Percentiles rank a stretch among this genome's conserved stretches.
Conservation (phyloP, 2,329 filamentous ascomycete species). For the Rachicladosporium sp. region DNA sequence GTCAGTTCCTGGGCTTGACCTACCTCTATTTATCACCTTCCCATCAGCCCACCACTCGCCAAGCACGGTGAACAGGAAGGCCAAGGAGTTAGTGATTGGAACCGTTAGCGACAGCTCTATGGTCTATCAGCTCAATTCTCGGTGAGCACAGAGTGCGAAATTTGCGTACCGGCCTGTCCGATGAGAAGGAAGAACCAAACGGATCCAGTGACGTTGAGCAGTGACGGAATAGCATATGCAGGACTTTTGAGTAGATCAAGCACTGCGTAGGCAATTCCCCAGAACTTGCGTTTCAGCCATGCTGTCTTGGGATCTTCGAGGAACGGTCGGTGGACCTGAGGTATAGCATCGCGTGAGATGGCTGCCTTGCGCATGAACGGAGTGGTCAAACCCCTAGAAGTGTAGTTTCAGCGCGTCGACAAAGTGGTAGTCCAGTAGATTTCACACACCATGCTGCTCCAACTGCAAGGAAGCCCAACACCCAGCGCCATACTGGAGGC, state of each 20-base stretch:
- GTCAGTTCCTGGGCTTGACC: slow-evolving; percentile 16
- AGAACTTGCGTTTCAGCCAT: slow-evolving; percentile 50
- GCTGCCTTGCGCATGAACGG: slow-evolving; percentile 80
- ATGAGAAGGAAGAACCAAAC: slow-evolving; percentile 95
- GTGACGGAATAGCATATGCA: slow-evolving; percentile 68
- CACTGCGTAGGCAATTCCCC: slow-evolving; percentile 60
- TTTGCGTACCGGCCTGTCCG: slow-evolving; percentile 65
- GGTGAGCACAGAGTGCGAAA: neutral
- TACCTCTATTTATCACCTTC: slow-evolving; percentile 76
- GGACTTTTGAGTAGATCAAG: slow-evolving; percentile 69
- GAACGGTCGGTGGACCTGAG: slow-evolving; percentile 39
- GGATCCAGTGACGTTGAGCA: slow-evolving; percentile 83
- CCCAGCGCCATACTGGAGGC: slow-evolving; percentile 58
- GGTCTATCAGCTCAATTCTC: slow-evolving; percentile 1
- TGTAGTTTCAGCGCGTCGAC: too few relatives aligned
- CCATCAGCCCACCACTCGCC: slow-evolving; percentile 92
- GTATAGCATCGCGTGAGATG: slow-evolving; percentile 35
- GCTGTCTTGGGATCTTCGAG: slow-evolving; percentile 27
- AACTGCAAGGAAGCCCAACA: slow-evolving; percentile 80
- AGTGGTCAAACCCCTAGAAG: slow-evolving; percentile 42
- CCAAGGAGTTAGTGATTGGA: slow-evolving; percentile 85
- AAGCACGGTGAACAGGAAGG: slow-evolving; percentile 89
- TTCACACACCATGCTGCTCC: slow-evolving; percentile 78
- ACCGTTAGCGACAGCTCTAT: slow-evolving; percentile 84
- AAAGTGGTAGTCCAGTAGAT: too few relatives aligned